These are phyloP conservation scores for Suillus fuscotomentosus DNA, from an alignment of 768 basidiomycete species.

Conservation along the genomic window DNA sequence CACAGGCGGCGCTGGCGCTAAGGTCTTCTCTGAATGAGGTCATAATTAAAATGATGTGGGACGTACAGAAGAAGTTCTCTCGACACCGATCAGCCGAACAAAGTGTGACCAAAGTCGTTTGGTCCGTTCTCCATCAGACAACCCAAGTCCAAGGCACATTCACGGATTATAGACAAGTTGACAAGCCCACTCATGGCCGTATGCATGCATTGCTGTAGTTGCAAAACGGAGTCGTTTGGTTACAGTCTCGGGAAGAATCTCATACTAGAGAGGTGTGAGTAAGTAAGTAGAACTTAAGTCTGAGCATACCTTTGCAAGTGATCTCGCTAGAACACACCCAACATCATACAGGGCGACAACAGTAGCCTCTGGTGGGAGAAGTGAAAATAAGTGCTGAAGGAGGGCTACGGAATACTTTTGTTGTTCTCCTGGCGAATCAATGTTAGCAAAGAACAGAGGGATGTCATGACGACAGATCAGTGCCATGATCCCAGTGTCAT, in stretches of 20 bases:
- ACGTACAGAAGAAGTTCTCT: constrained; percentile 32
- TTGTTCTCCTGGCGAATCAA: constrained; percentile 38
- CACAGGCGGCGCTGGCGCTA: constrained; percentile 28
- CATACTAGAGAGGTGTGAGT: constrained; percentile 19
- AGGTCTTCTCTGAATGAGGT: background rate
- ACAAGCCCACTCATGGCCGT: constrained; percentile 36
- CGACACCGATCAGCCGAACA: constrained; percentile 34
- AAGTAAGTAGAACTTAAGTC: background rate
- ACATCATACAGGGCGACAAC: constrained; percentile 32
- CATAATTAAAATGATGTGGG: background rate
- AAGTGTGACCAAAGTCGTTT: constrained; percentile 32
- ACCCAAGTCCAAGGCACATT: constrained; percentile 4
- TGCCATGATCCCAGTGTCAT: constrained; percentile 37
- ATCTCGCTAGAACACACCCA: constrained; percentile 30
- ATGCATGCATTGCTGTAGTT: constrained; percentile 39
- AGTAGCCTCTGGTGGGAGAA: constrained; percentile 32
- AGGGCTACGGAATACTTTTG: constrained; percentile 38
- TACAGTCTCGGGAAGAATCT: constrained; percentile 22
- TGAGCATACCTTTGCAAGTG: constrained; percentile 26
- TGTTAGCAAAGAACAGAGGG: constrained; percentile 36
- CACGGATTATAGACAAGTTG: constrained; percentile 24
- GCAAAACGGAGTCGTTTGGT: constrained; percentile 24
- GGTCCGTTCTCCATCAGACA: constrained; percentile 11
- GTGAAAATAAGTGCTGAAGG: constrained; percentile 26
- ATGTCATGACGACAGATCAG: constrained; percentile 39